Evolutionary conservation across 208 protist genomes (phyloP), one percentile per base, ranked within the genome.

Genomic region (Perkinsela sp.): DNA sequence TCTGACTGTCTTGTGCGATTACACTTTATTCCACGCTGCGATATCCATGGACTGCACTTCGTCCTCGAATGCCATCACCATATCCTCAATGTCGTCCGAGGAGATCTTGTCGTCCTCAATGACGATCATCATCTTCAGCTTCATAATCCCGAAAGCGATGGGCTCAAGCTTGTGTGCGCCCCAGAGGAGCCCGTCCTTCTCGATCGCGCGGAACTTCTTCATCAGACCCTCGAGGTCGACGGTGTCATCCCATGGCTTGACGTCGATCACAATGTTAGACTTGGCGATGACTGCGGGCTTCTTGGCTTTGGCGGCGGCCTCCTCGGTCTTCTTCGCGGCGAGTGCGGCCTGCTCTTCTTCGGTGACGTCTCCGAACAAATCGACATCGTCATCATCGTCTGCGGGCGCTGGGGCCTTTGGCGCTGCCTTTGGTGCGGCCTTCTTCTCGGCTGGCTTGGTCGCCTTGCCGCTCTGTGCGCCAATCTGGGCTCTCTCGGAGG

Each of bases 11-110:
- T n/a, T n/a, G n/a, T n/a, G n/a, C n/a, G n/a, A n/a, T 93, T 92
- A 96, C 66, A 96, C 81, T 79, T 96, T 96, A 78, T 94, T 95
- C 88, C 92, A 95, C 67, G 90, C 85, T 32, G 88, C 86, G 76
- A 96, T 89, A 75, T 95, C 90, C 74, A 94, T 85, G 68, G 82
- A 91, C 83, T 96, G 92, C 31, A 95, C 90, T 69, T 92, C 79
- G 40, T 96, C 88, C 78, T 93, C 90, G 69, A 94, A 88, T 66
- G 70, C 76, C 72, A 79, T 81, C 78, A 96, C 92, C 74, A 87
- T 68, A 29, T 96, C 90, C 77, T 93, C 84, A 68, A 96, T 75
- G 68, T 89, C 87, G 75, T 96, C 92, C 31, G 82, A 80, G 40
- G 81, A 89, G 69, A 96, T 79, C 80, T 93, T 92, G 75, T 92